A percentile compares a stretch with the other conserved stretches of the same genome.
Evolutionary conservation across 2,329 filamentous ascomycete species (phyloP).

Genomic region (Akanthomyces lecanii): DNA sequence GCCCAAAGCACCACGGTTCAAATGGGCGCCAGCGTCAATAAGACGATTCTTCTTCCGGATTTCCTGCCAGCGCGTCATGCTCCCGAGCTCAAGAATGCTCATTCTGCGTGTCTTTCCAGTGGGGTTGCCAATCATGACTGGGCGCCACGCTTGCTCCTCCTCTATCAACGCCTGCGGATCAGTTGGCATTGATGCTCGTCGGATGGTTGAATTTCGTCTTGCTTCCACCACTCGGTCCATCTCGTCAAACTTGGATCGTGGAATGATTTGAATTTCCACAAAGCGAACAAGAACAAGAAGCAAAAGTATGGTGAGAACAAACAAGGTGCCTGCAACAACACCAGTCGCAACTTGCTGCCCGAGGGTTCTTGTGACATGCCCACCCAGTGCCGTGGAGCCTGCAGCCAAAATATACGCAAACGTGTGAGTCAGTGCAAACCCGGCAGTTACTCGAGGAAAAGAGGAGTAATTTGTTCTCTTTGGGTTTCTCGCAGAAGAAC

Average conservation of each 20-base stretch:
- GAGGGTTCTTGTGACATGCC: constrained; percentile 60
- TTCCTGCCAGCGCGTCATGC: constrained; percentile 67
- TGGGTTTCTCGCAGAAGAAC: constrained; percentile 33
- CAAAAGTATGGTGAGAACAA: constrained; percentile 60
- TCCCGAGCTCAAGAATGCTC: constrained; percentile 66
- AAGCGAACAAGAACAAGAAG: constrained; percentile 60
- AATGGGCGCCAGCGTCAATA: constrained; percentile 42
- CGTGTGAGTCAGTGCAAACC: constrained; percentile 65
- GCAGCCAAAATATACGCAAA: constrained; percentile 67
- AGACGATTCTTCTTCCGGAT: constrained; percentile 59
- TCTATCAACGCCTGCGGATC: constrained; percentile 38
- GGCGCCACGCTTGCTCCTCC: constrained; percentile 60
- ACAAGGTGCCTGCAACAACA: constrained; percentile 62
- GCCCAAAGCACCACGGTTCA: constrained; percentile 33
- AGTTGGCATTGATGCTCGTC: constrained; percentile 40
- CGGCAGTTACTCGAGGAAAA: constrained; percentile 69
- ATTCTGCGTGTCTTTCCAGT: constrained; percentile 64
- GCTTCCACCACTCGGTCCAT: constrained; percentile 50
- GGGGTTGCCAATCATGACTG: constrained; percentile 68
- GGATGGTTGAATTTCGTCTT: constrained; percentile 45
- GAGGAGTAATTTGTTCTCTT: constrained; percentile 68
- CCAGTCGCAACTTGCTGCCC: constrained; percentile 66
- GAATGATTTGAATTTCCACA: constrained; percentile 64
- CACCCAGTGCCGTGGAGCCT: constrained; percentile 62
- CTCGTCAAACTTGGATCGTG: constrained; percentile 51